phyloP scores from a whole-genome alignment of 2,329 filamentous ascomycete species.

The Fusarium incarnatum region DNA sequence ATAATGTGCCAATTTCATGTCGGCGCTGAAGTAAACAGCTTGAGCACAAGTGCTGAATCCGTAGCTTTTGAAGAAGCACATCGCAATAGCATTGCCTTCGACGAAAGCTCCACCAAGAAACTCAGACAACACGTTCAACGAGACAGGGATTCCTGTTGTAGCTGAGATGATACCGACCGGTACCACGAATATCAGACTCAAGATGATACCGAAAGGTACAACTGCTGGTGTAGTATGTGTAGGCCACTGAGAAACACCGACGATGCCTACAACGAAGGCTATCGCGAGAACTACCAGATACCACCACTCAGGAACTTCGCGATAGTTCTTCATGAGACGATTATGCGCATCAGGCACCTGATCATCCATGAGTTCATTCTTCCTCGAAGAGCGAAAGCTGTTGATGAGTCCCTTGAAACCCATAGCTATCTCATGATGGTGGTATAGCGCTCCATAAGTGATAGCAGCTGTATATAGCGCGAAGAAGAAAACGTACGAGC shows the following conservation, averaged over 20 bases:
- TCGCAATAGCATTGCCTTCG: conserved; percentile 58
- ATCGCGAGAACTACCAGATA: conserved; percentile 52
- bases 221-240: conserved; percentile 58
- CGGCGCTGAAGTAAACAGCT: conserved; percentile 52
- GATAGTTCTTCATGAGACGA: conserved; percentile 60
- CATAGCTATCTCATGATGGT: conserved; percentile 53
- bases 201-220: conserved; percentile 56
- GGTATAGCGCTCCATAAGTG: conserved; percentile 55
- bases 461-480: conserved; percentile 55
- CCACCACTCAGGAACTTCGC: conserved; percentile 62
- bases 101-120: conserved; percentile 59
- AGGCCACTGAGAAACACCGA: conserved; percentile 53
- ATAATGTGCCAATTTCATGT: conserved; percentile 56
- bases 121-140: conserved; percentile 61
- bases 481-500: conserved; percentile 57
- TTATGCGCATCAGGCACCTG: conserved; percentile 56
- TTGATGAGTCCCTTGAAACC: conserved; percentile 51
- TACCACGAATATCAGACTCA: conserved; percentile 57
- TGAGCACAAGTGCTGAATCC: conserved; percentile 52
- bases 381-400: conserved; percentile 46
- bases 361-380: conserved; percentile 32
- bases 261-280: conserved; percentile 52
- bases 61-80: conserved; percentile 61
- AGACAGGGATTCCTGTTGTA: conserved; percentile 57
- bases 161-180: conserved; percentile 59